Evolutionary conservation across 352 stramenopile genomes (phyloP).

Genomic region (Thraustochytrium striatum): DNA sequence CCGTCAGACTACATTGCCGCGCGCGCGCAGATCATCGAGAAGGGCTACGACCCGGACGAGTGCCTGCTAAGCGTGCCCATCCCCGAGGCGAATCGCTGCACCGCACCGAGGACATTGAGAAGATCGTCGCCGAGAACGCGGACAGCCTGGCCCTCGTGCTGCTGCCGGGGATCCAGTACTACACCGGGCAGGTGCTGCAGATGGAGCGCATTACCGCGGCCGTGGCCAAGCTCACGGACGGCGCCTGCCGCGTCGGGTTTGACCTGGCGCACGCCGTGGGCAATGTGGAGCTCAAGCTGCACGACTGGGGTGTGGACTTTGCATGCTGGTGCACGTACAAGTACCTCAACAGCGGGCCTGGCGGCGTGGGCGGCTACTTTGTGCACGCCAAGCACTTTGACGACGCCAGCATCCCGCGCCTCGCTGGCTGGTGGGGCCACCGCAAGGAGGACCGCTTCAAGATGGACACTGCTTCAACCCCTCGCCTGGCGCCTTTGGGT

Average conservation of each 20-base stretch:
- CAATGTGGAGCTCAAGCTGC: constrained; percentile 56
- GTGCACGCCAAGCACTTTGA: constrained; percentile 53
- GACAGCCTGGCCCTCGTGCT: constrained; percentile 54
- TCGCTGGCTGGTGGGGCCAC: constrained; percentile 59
- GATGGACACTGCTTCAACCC: constrained; percentile 55
- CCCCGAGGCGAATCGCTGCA: constrained; percentile 44
- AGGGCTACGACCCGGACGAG: constrained; percentile 49
- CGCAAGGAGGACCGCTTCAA: constrained; percentile 54
- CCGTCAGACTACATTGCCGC: constrained; percentile 57
- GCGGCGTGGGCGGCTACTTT: constrained; percentile 56
- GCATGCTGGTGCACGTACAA: constrained; percentile 61
- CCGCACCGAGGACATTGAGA: constrained; percentile 53
- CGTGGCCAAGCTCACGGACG: constrained; percentile 14
- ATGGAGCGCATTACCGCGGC: constrained; percentile 50
- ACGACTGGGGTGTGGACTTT: constrained; percentile 59
- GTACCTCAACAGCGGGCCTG: constrained; percentile 58
- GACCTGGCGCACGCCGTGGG: constrained; percentile 60
- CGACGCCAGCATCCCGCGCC: constrained; percentile 2
- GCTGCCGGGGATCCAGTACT: constrained; percentile 58
- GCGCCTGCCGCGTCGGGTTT: constrained; percentile 53
- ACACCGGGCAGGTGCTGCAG: constrained; percentile 59
- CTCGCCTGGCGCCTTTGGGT: constrained; percentile 51
- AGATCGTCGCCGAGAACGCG: constrained; percentile 47
- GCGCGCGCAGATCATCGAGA: constrained; percentile 52
- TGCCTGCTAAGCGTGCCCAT: constrained; percentile 48